Evolutionary conservation across 2,329 filamentous ascomycete genomes (phyloP).

Genomic region (Taxawa tesnikishii): DNA sequence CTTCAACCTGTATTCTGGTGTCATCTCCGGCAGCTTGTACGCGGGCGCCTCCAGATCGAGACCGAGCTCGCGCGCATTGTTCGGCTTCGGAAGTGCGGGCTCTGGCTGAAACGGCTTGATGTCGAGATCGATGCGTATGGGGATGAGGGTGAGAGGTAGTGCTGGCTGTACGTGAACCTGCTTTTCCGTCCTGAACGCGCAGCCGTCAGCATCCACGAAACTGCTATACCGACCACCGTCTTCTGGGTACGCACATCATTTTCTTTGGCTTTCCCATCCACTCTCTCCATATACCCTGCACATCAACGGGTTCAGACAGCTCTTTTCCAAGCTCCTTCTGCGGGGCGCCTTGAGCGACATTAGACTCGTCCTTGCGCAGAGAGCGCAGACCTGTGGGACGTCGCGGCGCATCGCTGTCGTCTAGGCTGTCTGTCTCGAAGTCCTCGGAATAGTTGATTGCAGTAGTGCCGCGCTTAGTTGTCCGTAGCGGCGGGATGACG

Average conservation of each 20-base stretch:
- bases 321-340: slow-evolving; percentile 77
- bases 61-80: slow-evolving; percentile 42
- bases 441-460: slow-evolving; percentile 98
- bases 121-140: slow-evolving; percentile 92
- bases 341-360: slow-evolving; percentile 46
- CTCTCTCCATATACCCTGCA: slow-evolving; percentile 86
- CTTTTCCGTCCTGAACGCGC: slow-evolving; percentile 34
- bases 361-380: slow-evolving; percentile 56
- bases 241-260: slow-evolving; percentile 20
- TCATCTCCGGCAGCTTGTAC: slow-evolving; percentile 67
- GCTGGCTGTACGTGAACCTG: slow-evolving; percentile 55
- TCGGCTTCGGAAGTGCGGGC: slow-evolving; percentile 51
- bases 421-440: slow-evolving; percentile 76
- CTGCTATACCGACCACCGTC: too few species aligned
- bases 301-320: slow-evolving; percentile 60
- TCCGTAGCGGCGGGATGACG: slow-evolving; percentile 57
- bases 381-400: slow-evolving; percentile 72
- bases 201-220: too few species aligned
- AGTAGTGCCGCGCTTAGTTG: slow-evolving; percentile 93
- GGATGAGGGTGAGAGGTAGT: slow-evolving; percentile 80
- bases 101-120: slow-evolving; percentile 64
- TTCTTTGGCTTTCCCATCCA: slow-evolving; percentile 72
- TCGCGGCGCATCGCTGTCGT: slow-evolving; percentile 55
- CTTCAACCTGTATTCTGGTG: slow-evolving; percentile 76
- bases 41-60: slow-evolving; percentile 64